phyloP scores from a whole-genome alignment of 2,329 filamentous ascomycete genomes.

The Didymella keratinophila region DNA sequence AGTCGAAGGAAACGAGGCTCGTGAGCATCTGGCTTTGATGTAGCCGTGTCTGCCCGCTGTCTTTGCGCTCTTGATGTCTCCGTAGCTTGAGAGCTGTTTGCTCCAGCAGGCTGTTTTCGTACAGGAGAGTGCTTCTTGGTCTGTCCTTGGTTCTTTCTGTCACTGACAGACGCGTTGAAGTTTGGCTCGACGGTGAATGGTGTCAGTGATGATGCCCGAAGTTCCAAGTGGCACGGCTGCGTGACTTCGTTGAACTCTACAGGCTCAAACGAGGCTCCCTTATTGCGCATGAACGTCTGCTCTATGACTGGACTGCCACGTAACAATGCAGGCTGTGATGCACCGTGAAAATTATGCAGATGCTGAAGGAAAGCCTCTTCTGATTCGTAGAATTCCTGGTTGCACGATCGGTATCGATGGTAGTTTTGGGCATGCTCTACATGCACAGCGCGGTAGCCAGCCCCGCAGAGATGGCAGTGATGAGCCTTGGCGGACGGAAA shows the following conservation, averaged over 20 bases:
- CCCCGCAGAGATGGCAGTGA: constrained; percentile 48
- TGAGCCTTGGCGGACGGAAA: constrained; percentile 47
- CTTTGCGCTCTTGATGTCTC: constrained; percentile 25
- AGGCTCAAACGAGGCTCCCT: constrained; percentile 47
- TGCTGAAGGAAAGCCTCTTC: constrained; percentile 47
- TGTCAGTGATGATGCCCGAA: constrained; percentile 36
- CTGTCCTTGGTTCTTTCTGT: constrained; percentile 9
- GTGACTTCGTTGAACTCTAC: constrained; percentile 45
- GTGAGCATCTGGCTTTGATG: constrained; percentile 25
- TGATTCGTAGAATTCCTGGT: constrained; percentile 45
- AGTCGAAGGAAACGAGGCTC: constrained; percentile 46
- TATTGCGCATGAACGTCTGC: constrained; percentile 47
- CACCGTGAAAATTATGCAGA: constrained; percentile 44
- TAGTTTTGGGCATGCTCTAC: constrained; percentile 46
- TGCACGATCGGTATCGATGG: constrained; percentile 45
- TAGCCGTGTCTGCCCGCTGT: constrained; percentile 30
- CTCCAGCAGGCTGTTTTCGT: constrained; percentile 29
- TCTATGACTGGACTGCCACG: constrained; percentile 41
- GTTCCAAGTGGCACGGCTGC: constrained; percentile 40
- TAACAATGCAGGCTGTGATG: constrained; percentile 37
- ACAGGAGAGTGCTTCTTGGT: constrained; percentile 22
- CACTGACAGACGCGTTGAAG: not conserved
- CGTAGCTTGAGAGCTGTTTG: not conserved
- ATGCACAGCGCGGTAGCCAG: constrained; percentile 43
- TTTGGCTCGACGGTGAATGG: constrained; percentile 29